A percentile compares a stretch with the other conserved stretches of the same genome.
phyloP scores from a whole-genome alignment of 257 asterid species.

The Rauvolfia tetraphylla region DNA sequence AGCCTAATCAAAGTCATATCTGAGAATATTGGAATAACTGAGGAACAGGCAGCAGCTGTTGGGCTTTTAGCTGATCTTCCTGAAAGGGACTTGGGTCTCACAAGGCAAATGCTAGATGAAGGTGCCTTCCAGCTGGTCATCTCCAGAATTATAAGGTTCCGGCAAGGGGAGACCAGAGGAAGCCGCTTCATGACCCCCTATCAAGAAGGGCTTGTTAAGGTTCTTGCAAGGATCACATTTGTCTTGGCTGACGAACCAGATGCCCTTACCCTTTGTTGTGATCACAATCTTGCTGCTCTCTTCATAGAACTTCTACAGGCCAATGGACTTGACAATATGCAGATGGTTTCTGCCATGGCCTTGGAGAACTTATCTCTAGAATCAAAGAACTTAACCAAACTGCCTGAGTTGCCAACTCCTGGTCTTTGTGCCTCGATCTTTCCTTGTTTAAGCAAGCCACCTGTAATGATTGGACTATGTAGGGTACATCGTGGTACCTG shows the following conservation, averaged over 20 bases:
- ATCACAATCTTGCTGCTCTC: slow-evolving; percentile 52
- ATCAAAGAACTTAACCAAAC: slow-evolving; percentile 56
- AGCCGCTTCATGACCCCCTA: slow-evolving; percentile 80
- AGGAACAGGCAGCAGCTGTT: slow-evolving; percentile 91
- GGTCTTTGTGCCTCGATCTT: slow-evolving; percentile 59
- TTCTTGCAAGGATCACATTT: slow-evolving; percentile 73
- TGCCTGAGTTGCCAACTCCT: slow-evolving; percentile 62
- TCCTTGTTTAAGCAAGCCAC: slow-evolving; percentile 69
- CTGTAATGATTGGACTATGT: slow-evolving; percentile 56
- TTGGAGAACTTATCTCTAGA: slow-evolving; percentile 80
- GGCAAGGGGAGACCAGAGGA: slow-evolving; percentile 77
- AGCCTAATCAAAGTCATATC: slow-evolving; percentile 59
- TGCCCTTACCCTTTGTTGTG: slow-evolving; percentile 55
- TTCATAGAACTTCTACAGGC: slow-evolving; percentile 75
- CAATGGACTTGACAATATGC: slow-evolving; percentile 89
- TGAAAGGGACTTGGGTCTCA: slow-evolving; percentile 68
- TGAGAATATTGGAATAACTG: slow-evolving; percentile 60
- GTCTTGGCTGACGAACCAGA: slow-evolving; percentile 57
- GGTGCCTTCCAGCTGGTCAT: slow-evolving; percentile 61
- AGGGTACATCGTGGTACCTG: slow-evolving; percentile 69
- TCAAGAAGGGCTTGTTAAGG: slow-evolving; percentile 86
- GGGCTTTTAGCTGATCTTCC: slow-evolving; percentile 88
- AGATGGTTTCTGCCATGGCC: slow-evolving; percentile 87
- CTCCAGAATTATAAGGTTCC: slow-evolving; percentile 49
- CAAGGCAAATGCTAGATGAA: slow-evolving; percentile 75